Evolutionary conservation across 1,284 basidiomycete genomes (phyloP).

Genomic region (Rhodotorula sp.): DNA sequence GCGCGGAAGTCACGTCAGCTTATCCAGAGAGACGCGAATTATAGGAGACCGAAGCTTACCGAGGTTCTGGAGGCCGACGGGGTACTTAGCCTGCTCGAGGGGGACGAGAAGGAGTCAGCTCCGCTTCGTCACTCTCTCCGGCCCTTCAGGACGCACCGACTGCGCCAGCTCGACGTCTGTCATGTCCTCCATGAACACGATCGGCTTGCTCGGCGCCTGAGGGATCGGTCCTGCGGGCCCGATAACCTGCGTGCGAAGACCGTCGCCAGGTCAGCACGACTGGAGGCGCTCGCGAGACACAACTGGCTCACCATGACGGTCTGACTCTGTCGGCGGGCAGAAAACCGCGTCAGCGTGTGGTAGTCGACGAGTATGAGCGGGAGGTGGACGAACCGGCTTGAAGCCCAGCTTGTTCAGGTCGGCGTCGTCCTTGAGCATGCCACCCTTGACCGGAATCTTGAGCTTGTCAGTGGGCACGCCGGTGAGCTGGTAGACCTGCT

Average conservation of each 20-base stretch:
- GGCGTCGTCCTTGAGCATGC: conserved; percentile 88
- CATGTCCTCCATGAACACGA: conserved; percentile 82
- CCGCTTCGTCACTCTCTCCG: not conserved
- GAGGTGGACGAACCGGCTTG: conserved; percentile 61
- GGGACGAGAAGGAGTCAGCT: not conserved
- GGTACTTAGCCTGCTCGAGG: conserved; percentile 50
- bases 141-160: conserved; percentile 18
- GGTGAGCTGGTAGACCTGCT: conserved; percentile 30
- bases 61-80: conserved; percentile 58
- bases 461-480: conserved; percentile 48
- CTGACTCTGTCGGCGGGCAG: conserved; percentile 36
- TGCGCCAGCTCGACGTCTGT: conserved; percentile 74
- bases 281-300: not conserved
- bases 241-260: conserved; percentile 60
- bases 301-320: conserved; percentile 40
- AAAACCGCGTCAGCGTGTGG: not conserved
- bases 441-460: conserved; percentile 96
- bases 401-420: conserved; percentile 77
- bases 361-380: too few relatives aligned
- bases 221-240: conserved; percentile 90
- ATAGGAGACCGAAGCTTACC: conserved; percentile 22
- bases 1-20: not conserved
- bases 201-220: conserved; percentile 72
- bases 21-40: accelerated
- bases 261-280: not conserved